These are phyloP conservation scores for Nakaseomyces sp. DNA, from an alignment of 1,139 yeast genomes.

Conservation along the genomic window DNA sequence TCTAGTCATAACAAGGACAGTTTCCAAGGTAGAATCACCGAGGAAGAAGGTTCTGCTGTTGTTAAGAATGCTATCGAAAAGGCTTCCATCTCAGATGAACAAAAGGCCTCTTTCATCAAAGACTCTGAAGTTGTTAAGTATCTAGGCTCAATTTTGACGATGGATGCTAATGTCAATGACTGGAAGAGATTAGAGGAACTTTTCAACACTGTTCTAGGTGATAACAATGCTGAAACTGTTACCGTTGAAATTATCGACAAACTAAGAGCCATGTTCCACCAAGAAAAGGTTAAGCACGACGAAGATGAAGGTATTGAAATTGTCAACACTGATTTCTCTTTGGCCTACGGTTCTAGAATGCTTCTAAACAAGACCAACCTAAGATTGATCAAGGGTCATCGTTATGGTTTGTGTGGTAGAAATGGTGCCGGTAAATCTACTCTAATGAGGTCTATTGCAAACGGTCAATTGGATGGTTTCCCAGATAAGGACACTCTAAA, in stretches of 20 bases:
- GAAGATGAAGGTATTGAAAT: constrained; percentile 74
- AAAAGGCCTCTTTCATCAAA: constrained; percentile 22
- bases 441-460: constrained; percentile 91
- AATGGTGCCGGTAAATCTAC: constrained; percentile 99
- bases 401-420: constrained; percentile 97
- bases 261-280: constrained; percentile 58
- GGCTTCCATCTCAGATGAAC: constrained; percentile 18
- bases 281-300: constrained; percentile 47
- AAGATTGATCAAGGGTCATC: constrained; percentile 84
- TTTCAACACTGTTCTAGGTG: constrained; percentile 41
- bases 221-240: constrained; percentile 38
- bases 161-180: constrained; percentile 84
- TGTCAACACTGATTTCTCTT: constrained; percentile 88
- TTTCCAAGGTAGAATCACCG: constrained; percentile 65
- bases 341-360: constrained; percentile 98
- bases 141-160: constrained; percentile 47
- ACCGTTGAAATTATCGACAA: constrained; percentile 40
- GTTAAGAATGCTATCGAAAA: constrained; percentile 34
- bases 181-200: constrained; percentile 67
- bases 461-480: constrained; percentile 96
- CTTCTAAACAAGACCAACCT: constrained; percentile 83
- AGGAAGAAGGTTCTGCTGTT: constrained; percentile 46
- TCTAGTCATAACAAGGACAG: constrained; percentile 44
- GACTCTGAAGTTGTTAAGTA: constrained; percentile 41
- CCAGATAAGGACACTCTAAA: constrained; percentile 81